Evolutionary conservation across 495 filamentous ascomycete species (phyloP), one percentile per base, ranked within the genome.

Genomic region (Amphirosellinia nigrospora): DNA sequence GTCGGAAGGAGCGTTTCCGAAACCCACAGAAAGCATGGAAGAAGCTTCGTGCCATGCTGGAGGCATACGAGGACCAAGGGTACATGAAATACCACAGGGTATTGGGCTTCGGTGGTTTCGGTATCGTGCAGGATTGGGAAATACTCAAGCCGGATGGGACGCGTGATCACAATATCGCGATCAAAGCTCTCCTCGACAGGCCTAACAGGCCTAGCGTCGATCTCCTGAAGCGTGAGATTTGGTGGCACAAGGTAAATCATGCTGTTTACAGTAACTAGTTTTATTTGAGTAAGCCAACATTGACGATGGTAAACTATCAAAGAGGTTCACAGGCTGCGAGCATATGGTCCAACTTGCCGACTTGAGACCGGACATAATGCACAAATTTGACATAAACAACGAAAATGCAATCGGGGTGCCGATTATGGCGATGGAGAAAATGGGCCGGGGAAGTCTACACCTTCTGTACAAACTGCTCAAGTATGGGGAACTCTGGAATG

Each of bases 261-360:
- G 6, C 43, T 62, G 4, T 11, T 62, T 52, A 9, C 9, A 32
- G 23, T 3, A 13, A 13, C n/a, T 45, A 4, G 0, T 16, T n/a
- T 16, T 38, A 34, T 61, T 23, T 28, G 9, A 50, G 10, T 7
- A 30, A 11, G 56, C 19, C 9, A 23, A 28, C n/a, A n/a, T 68
- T n/a, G 52, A 55, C 46, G 21, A 61, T 36, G 4, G 30, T 26
- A 4, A 48, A 26, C 16, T 9, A 55, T 38, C n/a, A 21, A 48
- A 69, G 58, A 16, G n/a, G 19, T 69, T 69, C 46, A 41, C 30
- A 11, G 55, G 66, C 8, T 16, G 16, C 13, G 56, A 60, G n/a
- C 66, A 69, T 21, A 8, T 69, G n/a, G 28, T 69, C 0, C 66
- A 69, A 32, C 66, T 69, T 8, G 45, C 23, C 30, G 34, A 69